Conservation (phyloP, 768 basidiomycete species). For the Leccinellum albellum region DNA sequence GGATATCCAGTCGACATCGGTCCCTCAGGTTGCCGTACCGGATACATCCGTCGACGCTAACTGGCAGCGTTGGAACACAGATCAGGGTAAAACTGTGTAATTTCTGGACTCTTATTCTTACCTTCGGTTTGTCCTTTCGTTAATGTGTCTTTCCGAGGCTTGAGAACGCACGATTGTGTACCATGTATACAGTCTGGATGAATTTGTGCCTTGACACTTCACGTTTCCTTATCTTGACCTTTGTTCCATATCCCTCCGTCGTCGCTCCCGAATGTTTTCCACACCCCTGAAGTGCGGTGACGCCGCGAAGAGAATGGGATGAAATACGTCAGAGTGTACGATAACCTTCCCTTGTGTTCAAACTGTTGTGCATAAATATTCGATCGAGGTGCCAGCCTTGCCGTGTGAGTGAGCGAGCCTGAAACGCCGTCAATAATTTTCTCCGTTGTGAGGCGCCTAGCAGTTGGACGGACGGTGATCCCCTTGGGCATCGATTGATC, state of each 20-base stretch:
- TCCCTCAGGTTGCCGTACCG: constrained; percentile 6
- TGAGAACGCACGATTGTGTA: neutral
- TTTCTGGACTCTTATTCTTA: neutral
- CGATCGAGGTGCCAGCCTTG: neutral
- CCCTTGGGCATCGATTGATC: neutral
- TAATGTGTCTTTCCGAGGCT: neutral
- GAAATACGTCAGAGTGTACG: neutral
- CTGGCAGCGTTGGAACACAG: constrained; percentile 19
- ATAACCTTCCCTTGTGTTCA: neutral
- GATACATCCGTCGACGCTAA: constrained; percentile 14
- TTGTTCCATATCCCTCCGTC: neutral
- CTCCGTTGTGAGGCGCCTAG: neutral
- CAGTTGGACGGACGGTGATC: neutral
- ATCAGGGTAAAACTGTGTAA: constrained; percentile 9
- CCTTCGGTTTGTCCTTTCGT: constrained; percentile 13
- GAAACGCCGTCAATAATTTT: neutral
- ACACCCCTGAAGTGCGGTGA: neutral
- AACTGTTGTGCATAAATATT: neutral
- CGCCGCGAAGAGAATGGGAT: neutral
- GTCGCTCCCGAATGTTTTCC: neutral
- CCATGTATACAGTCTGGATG: neutral
- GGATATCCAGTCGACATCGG: constrained; percentile 8
- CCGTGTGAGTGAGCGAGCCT: neutral
- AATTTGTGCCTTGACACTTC: neutral
- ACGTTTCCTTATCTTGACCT: neutral